Percentiles rank a stretch among this genome's conserved stretches.
phyloP scores from a whole-genome alignment of 176 grass and related monocot species.

The Eragrostis curvula region DNA sequence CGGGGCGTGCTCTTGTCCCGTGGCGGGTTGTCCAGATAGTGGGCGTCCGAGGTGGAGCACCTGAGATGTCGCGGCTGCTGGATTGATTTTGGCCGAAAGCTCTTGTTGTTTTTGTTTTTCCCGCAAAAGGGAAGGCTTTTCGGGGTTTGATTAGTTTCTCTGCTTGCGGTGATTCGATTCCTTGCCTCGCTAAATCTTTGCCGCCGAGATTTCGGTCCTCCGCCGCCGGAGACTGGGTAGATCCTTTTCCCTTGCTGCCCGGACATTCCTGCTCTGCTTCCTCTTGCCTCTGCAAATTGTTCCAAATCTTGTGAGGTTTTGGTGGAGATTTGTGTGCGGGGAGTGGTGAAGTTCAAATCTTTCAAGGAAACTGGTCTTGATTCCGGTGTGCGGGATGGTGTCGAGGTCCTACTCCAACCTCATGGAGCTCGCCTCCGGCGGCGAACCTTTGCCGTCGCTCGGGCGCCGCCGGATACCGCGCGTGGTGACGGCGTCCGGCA shows the following conservation, averaged over 20 bases:
- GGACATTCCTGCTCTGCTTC: constrained; percentile 33
- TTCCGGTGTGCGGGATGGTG: constrained; percentile 53
- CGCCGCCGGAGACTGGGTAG: not conserved
- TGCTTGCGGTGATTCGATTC: constrained; percentile 54
- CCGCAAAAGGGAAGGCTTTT: not conserved
- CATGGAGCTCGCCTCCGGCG: constrained; percentile 75
- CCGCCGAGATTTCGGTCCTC: constrained; percentile 14
- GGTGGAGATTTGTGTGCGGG: not conserved
- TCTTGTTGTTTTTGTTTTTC: constrained; percentile 20
- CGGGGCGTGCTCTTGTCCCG: not conserved
- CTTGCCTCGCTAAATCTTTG: constrained; percentile 50
- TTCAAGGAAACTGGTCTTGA: constrained; percentile 11
- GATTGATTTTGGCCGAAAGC: constrained; percentile 49
- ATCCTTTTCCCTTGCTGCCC: constrained; percentile 46
- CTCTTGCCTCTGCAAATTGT: not conserved
- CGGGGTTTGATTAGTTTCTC: constrained; percentile 5
- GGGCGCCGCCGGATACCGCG: constrained; percentile 72
- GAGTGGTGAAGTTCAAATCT: constrained; percentile 11
- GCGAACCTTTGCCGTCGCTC: constrained; percentile 45
- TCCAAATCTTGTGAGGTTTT: constrained; percentile 13
- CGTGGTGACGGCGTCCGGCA: constrained; percentile 79
- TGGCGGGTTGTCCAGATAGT: constrained; percentile 29
- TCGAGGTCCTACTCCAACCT: constrained; percentile 97
- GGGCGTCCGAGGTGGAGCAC: constrained; percentile 35
- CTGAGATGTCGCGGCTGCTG: constrained; percentile 26